Percentiles rank a stretch among this genome's conserved stretches.
Evolutionary conservation across 2,329 filamentous ascomycete species (phyloP).

Genomic region (Pseudohalonectria lignicola): DNA sequence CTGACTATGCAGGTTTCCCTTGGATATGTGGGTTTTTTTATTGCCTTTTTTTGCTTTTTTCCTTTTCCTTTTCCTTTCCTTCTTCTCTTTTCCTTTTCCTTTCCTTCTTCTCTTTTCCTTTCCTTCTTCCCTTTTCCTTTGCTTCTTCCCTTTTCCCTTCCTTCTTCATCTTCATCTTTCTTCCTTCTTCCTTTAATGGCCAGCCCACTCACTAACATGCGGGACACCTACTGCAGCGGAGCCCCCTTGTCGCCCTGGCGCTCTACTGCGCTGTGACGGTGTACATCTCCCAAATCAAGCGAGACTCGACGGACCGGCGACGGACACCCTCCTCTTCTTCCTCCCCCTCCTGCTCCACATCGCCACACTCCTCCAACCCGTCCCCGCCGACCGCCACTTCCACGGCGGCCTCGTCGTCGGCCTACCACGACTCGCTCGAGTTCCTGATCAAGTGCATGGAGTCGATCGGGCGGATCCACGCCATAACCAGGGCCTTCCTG

Average conservation of each 20-base stretch:
- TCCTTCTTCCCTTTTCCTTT: too few species aligned
- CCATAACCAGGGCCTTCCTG: conserved; percentile 74
- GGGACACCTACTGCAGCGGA: conserved; percentile 42
- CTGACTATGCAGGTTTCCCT: conserved; percentile 62
- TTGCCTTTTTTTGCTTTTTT: too few species aligned
- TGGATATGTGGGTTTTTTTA: conserved; percentile 54
- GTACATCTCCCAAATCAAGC: conserved; percentile 20
- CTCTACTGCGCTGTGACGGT: conserved; percentile 73
- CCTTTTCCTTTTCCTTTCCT: too few species aligned
- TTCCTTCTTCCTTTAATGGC: too few species aligned
- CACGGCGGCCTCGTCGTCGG: conserved; percentile 7
- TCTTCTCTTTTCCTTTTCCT: too few species aligned
- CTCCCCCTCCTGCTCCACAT: too few species aligned
- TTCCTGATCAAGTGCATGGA: conserved; percentile 73
- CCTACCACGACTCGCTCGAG: conserved; percentile 40
- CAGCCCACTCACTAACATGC: too few species aligned
- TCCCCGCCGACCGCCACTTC: conserved; percentile 32
- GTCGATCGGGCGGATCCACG: conserved; percentile 60
- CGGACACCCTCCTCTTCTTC: too few species aligned
- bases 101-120: too few species aligned
- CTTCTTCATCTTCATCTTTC: too few species aligned
- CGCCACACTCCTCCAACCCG: too few species aligned
- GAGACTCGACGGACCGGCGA: conserved; percentile 30
- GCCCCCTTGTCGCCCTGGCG: conserved; percentile 70
- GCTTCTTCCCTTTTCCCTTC: too few species aligned